Evolutionary conservation across 495 filamentous ascomycete species (phyloP).

Genomic region (Stereocaulon alpinum): DNA sequence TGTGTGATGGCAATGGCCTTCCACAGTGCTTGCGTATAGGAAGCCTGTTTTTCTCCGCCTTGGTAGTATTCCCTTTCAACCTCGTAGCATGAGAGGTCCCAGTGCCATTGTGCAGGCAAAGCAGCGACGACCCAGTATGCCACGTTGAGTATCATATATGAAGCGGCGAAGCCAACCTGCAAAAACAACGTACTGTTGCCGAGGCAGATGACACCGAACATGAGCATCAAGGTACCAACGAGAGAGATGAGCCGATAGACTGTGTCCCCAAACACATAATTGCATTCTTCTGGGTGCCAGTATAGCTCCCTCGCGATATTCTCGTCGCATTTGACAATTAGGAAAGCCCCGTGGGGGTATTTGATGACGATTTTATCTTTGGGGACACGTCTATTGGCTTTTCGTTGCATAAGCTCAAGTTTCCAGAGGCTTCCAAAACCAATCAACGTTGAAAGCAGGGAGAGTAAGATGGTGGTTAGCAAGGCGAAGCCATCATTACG

Average conservation of each 20-base stretch:
- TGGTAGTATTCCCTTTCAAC: conserved; percentile 25
- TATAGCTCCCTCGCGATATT: conserved; percentile 56
- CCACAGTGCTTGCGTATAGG: conserved; percentile 36
- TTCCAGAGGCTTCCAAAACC: conserved; percentile 35
- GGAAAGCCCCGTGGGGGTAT: conserved; percentile 50
- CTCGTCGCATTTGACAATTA: conserved; percentile 51
- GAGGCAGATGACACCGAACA: conserved; percentile 38
- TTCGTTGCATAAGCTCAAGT: conserved; percentile 30
- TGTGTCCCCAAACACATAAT: conserved; percentile 28
- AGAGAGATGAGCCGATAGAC: conserved; percentile 34
- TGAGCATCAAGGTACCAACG: conserved; percentile 36
- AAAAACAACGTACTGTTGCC: conserved; percentile 32
- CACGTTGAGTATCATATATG: conserved; percentile 36
- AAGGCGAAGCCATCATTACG: conserved; percentile 34
- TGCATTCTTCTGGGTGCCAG: conserved; percentile 39
- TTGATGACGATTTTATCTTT: conserved; percentile 50
- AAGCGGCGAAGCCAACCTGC: conserved; percentile 33
- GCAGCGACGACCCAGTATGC: conserved; percentile 38
- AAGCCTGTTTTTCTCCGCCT: conserved; percentile 22
- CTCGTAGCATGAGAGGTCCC: conserved; percentile 32
- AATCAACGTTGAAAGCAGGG: conserved; percentile 34
- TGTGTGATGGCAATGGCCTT: conserved; percentile 33
- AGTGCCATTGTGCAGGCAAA: conserved; percentile 30
- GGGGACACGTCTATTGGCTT: conserved; percentile 39
- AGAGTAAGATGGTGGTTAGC: conserved; percentile 33